phyloP scores from a whole-genome alignment of 2,329 filamentous ascomycete genomes.

The Aspergillus udagawae region DNA sequence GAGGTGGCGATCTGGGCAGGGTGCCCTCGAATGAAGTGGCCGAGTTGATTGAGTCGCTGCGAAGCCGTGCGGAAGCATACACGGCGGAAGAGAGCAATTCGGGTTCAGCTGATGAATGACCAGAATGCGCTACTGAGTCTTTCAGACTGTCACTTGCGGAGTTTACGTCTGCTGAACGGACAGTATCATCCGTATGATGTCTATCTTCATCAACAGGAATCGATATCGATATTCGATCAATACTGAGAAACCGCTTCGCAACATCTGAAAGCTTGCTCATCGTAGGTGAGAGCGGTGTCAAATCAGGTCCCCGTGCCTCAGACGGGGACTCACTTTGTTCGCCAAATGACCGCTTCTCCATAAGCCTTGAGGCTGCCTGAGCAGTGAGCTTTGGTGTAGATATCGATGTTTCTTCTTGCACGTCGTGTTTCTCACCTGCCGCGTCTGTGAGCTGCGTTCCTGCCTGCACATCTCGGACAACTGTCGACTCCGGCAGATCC shows the following conservation, averaged over 20 bases:
- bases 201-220: slow-evolving; percentile 22
- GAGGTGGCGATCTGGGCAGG: slow-evolving; percentile 4
- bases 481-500: slow-evolving; percentile 27
- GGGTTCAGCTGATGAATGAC: slow-evolving; percentile 19
- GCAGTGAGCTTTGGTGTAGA: slow-evolving; percentile 30
- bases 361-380: slow-evolving; percentile 13
- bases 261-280: slow-evolving; percentile 24
- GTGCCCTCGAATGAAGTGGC: slow-evolving; percentile 10
- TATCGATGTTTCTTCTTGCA: slow-evolving; percentile 13
- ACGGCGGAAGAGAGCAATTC: slow-evolving; percentile 22
- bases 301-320: slow-evolving; percentile 12
- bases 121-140: slow-evolving; percentile 17
- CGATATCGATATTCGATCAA: slow-evolving; percentile 35
- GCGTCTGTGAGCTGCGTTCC: slow-evolving; percentile 1
- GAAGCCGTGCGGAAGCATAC: slow-evolving; percentile 18
- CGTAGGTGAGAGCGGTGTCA: slow-evolving; percentile 12
- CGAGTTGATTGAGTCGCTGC: slow-evolving; percentile 15
- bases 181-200: slow-evolving; percentile 3
- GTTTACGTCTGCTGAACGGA: slow-evolving; percentile 8
- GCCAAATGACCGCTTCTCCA: slow-evolving; percentile 7
- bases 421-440: not conserved
- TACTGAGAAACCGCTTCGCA: slow-evolving; percentile 31
- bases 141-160: slow-evolving; percentile 16
- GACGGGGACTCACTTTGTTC: slow-evolving; percentile 7
- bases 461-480: slow-evolving; percentile 3